Evolutionary conservation across 805 yeast species (phyloP), one percentile per base, ranked within the genome.

Genomic region (Hanseniaspora guilliermondii): DNA sequence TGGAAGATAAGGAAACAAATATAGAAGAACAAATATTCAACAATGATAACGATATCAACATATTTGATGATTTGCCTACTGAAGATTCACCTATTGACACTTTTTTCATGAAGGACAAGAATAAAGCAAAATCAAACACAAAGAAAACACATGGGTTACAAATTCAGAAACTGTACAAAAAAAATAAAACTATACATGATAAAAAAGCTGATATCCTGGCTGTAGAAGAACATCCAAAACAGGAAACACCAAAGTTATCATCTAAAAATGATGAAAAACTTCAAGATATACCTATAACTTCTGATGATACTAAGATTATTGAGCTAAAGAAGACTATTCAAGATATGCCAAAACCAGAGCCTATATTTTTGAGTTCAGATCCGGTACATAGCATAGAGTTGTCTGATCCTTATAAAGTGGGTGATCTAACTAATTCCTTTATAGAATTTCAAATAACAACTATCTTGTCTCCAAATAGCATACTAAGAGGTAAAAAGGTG

Each of bases 401-500:
- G 12, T 91, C 91, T 2, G 96, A 89, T 65, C 97, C 97, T 0
- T 76, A 81, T 60, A 87, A 86, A 65, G 89, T 93, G 4, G 96
- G 96, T 3, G 98, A 93, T 59, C 69, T 89, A 45, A 81, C 97
- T 0, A 78, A 82, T 41, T 85, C 95, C 1, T 96, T 93, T 65
- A 85, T 91, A 2, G 95, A 85, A 6, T 93, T 91, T 67, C 77
- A 84, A 2, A 86, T 93, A 22, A 76, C 76, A 35, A 79, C 94
- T 16, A 75, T 68, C 49, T 76, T 86, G 8, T 45, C 56, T 21
- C 47, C 50, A 21, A 71, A 73, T 49, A 75, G 77, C 12, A 66
- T 68, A 0, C 60, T 70, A 4, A 58, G 71, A 14, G 55, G 49
- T 1, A 12, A n/a, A 9, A 17, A 32, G 32, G 44, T 8, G 6